Evolutionary conservation across 495 filamentous ascomycete species (phyloP), one percentile per base, ranked within the genome.

Genomic region (Aspergillus nidulans): DNA sequence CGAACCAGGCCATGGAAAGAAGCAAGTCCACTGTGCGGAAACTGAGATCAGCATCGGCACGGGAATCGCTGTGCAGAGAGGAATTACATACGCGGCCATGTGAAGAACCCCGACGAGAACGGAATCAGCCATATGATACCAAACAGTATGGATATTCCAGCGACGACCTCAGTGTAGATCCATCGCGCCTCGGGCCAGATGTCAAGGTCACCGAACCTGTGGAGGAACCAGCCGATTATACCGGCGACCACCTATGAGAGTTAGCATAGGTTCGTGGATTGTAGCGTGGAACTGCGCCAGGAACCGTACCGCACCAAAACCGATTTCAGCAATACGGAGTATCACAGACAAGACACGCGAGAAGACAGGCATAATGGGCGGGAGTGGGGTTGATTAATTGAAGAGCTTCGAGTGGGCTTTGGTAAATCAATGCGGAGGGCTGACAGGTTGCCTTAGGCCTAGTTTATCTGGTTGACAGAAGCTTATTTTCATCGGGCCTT

Each of bases 131-230:
- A 81, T 58, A 84, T 57, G 4, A 84, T 59, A 3, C 69, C 72
- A 7, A 80, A 63, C 4, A 85, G 53, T 32, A 84, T 72, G 6
- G 77, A 79, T 46, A 85, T 34, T 6, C 65, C 79, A 15, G 82
- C 79, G n/a, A 86, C 65, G 21, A 84, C 77, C 62, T 81, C 76
- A 40, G 80, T 78, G 64, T 84, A 86, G 65, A 85, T 83, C 73
- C 78, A 81, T 41, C 81, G 73, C 12, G 69, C 71, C 26, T 78
- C 46, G 0, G 71, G 66, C 68, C 75, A 77, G 44, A 66, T 55
- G 44, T 71, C 59, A 16, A 63, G 60, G 6, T 67, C 30, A 48
- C 66, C 24, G 43, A 65, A 63, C 3, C 69, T 26, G 44, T 71
- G 62, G 41, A 85, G 76, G 59, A 81, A 83, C 55, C 77, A 59